phyloP scores from a whole-genome alignment of 192 early-diverging fungal species.

The Linnemannia zychae region DNA sequence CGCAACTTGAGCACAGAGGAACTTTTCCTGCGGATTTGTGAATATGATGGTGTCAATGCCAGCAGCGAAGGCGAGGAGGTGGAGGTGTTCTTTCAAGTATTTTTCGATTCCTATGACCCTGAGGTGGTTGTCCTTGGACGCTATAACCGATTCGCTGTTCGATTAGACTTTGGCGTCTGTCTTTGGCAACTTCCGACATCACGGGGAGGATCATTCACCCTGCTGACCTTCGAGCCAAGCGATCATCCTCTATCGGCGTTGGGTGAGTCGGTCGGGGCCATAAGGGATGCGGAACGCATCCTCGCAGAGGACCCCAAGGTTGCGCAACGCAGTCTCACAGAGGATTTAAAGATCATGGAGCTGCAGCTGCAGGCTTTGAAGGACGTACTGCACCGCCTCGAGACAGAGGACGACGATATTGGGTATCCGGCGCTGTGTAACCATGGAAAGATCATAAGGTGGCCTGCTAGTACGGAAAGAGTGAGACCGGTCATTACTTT shows the following conservation, averaged over 20 bases:
- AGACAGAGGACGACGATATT: conserved; percentile 4
- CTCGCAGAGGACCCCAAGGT: neutral
- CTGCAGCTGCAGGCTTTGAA: neutral
- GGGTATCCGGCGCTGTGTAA: conserved; percentile 7
- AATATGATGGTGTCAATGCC: conserved; percentile 2
- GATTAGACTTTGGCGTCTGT: conserved; percentile 6
- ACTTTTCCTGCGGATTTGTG: conserved; percentile 3
- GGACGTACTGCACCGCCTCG: neutral
- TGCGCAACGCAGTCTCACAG: too few relatives aligned
- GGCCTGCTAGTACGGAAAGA: neutral
- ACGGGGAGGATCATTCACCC: conserved; percentile 7
- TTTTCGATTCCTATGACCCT: neutral
- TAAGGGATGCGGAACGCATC: neutral
- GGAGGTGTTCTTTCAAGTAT: conserved; percentile 3
- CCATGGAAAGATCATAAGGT: conserved; percentile 8
- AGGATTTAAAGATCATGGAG: neutral
- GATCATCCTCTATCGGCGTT: neutral
- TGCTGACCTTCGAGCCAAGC: conserved; percentile 9
- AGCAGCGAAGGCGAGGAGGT: neutral
- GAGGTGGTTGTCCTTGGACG: conserved; percentile 5
- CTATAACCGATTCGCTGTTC: conserved; percentile 5
- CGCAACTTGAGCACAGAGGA: conserved; percentile 7
- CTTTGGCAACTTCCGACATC: conserved; percentile 2
- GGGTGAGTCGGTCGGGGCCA: neutral
- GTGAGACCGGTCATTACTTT: neutral